A percentile compares a stretch with the other conserved stretches of the same genome.
Conservation (phyloP, 2,329 filamentous ascomycete species). For the Capronia epimyces region DNA sequence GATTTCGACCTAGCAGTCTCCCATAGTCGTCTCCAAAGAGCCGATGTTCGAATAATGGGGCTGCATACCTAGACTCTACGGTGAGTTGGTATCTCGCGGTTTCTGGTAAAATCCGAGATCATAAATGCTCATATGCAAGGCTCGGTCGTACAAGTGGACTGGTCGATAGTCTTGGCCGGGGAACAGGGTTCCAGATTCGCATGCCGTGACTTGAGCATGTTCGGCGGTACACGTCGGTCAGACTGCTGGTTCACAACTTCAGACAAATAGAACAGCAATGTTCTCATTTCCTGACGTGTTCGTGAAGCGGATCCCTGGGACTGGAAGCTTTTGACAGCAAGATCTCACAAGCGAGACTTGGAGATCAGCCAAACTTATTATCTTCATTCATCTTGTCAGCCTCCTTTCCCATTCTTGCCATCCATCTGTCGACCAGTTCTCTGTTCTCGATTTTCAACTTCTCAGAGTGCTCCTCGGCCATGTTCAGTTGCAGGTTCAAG, state of each 20-base stretch:
- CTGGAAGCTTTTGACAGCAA: neutral
- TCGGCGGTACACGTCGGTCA: no score
- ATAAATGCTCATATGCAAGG: no score
- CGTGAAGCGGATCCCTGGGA: neutral
- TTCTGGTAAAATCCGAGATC: no score
- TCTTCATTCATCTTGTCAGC: conserved; percentile 76
- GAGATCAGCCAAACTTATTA: conserved; percentile 34
- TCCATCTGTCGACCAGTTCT: conserved; percentile 84
- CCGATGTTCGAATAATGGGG: no score
- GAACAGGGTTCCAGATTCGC: neutral
- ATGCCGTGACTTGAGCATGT: neutral
- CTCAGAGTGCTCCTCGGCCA: conserved; percentile 70
- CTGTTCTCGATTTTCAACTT: conserved; percentile 76
- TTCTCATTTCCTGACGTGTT: neutral
- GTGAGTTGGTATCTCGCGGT: no score
- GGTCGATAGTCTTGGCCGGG: neutral
- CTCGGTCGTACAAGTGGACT: neutral
- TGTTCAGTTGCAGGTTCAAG: conserved; percentile 78
- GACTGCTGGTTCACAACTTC: no score
- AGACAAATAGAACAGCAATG: no score
- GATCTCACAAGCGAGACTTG: neutral
- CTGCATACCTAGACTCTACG: no score
- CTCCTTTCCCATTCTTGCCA: conserved; percentile 79
- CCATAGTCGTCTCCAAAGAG: no score
- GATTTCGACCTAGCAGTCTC: no score